A percentile compares a stretch with the other conserved stretches of the same genome.
phyloP scores from a whole-genome alignment of 2,329 filamentous ascomycete genomes.

The Monascus ruber region DNA sequence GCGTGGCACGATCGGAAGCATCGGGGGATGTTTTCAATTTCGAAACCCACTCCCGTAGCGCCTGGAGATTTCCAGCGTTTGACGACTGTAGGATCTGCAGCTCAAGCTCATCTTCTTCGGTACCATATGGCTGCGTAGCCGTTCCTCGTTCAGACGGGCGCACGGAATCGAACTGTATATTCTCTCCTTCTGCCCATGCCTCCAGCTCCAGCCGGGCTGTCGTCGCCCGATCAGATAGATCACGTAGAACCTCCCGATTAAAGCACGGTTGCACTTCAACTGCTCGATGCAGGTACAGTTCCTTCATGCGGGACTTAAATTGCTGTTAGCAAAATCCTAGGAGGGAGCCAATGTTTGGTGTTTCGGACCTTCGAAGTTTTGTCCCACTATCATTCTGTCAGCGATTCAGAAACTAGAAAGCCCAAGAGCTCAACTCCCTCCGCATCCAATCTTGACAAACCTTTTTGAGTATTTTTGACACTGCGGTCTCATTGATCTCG shows the following conservation, averaged over 20 bases:
- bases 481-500: conserved; percentile 93
- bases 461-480: conserved; percentile 98
- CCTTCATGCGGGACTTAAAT: conserved; percentile 76
- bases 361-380: conserved; percentile 78
- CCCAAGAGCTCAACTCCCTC: neutral
- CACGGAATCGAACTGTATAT: conserved; percentile 64
- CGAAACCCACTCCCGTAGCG: conserved; percentile 67
- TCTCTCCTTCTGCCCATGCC: conserved; percentile 93
- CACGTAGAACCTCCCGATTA: conserved; percentile 92
- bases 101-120: conserved; percentile 83
- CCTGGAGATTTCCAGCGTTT: conserved; percentile 65
- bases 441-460: conserved; percentile 28
- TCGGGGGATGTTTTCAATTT: conserved; percentile 54
- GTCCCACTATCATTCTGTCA: conserved; percentile 57
- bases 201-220: conserved; percentile 91
- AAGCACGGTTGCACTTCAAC: conserved; percentile 98
- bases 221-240: conserved; percentile 90
- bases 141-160: conserved; percentile 29
- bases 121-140: conserved; percentile 39
- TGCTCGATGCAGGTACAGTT: conserved; percentile 87
- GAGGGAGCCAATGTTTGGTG: conserved; percentile 5
- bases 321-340: conserved; percentile 20
- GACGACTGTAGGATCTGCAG: conserved; percentile 76
- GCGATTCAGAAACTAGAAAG: conserved; percentile 8
- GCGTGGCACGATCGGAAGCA: conserved; percentile 65